phyloP scores from a whole-genome alignment of 371 early-diverging fungal genomes.

The Rhizopus microsporus region DNA sequence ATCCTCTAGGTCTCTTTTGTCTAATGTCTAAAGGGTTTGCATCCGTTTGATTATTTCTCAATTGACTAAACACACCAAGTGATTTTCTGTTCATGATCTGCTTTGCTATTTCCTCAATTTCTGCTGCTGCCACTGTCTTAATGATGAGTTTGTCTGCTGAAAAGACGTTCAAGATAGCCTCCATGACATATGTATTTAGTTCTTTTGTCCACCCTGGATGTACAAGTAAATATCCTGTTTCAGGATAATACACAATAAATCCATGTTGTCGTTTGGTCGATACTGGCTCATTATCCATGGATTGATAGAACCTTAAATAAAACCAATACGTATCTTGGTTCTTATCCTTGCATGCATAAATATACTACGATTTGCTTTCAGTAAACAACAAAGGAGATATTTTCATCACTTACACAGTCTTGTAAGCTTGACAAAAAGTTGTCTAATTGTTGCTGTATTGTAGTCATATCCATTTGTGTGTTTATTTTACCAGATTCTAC shows the following conservation, averaged over 20 bases:
- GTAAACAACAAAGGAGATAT: background rate
- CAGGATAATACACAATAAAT: constrained; percentile 48
- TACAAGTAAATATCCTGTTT: constrained; percentile 46
- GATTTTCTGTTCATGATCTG: constrained; percentile 41
- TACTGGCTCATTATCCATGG: constrained; percentile 29
- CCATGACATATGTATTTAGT: constrained; percentile 37
- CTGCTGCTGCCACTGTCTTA: constrained; percentile 30
- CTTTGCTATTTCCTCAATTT: constrained; percentile 32
- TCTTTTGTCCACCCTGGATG: constrained; percentile 27
- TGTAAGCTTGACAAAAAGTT: constrained; percentile 8
- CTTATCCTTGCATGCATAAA: constrained; percentile 28
- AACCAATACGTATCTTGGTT: constrained; percentile 43
- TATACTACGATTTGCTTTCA: constrained; percentile 30
- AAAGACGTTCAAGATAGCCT: constrained; percentile 46
- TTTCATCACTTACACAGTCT: constrained; percentile 13
- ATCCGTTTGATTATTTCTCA: constrained; percentile 48
- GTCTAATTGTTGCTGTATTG: constrained; percentile 1
- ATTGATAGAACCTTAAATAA: constrained; percentile 39
- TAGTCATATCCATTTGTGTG: background rate
- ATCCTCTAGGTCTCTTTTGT: constrained; percentile 10
- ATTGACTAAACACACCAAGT: constrained; percentile 41
- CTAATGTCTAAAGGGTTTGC: constrained; percentile 49
- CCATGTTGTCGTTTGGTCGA: constrained; percentile 22
- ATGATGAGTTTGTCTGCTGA: background rate
- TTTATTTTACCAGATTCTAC: constrained; percentile 13